Conservation (phyloP, 1,284 basidiomycete species). For the Athelia sp. region DNA sequence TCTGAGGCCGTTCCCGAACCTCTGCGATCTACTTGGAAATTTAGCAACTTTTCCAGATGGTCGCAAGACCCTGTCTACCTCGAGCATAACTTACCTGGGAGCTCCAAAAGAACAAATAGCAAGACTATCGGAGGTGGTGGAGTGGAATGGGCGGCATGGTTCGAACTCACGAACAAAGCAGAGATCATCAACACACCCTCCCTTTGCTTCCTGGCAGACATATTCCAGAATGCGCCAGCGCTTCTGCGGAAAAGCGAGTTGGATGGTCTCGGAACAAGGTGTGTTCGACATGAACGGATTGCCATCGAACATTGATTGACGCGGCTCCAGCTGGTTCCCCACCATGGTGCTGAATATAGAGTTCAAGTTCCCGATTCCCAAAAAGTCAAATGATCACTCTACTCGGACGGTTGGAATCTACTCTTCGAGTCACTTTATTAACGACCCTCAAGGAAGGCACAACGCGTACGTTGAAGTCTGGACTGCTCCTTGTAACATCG, state of each 20-base stretch:
- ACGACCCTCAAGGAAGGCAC: slow-evolving; percentile 48
- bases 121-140: slow-evolving; percentile 42
- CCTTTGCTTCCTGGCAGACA: slow-evolving; percentile 52
- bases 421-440: slow-evolving; percentile 41
- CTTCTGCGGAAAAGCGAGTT: slow-evolving; percentile 35
- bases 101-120: slow-evolving; percentile 27
- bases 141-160: slow-evolving; percentile 54
- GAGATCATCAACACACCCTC: slow-evolving; percentile 41
- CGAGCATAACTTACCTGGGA: slow-evolving; percentile 30
- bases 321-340: slow-evolving; percentile 46
- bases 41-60: slow-evolving; percentile 28
- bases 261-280: slow-evolving; percentile 24
- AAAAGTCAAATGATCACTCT: slow-evolving; percentile 30
- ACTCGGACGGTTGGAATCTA: slow-evolving; percentile 51
- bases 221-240: slow-evolving; percentile 36
- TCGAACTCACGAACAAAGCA: slow-evolving; percentile 35
- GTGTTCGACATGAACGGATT: slow-evolving; percentile 6
- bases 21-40: slow-evolving; percentile 26
- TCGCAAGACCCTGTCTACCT: slow-evolving; percentile 36
- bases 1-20: slow-evolving; percentile 21
- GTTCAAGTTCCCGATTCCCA: slow-evolving; percentile 54
- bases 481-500: slow-evolving; percentile 54
- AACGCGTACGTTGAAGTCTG: slow-evolving; percentile 56
- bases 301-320: not conserved
- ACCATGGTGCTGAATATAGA: slow-evolving; percentile 55